A percentile compares a stretch with the other conserved stretches of the same genome.
phyloP scores from a whole-genome alignment of 202 grass and related monocot genomes.

The Setaria italica region DNA sequence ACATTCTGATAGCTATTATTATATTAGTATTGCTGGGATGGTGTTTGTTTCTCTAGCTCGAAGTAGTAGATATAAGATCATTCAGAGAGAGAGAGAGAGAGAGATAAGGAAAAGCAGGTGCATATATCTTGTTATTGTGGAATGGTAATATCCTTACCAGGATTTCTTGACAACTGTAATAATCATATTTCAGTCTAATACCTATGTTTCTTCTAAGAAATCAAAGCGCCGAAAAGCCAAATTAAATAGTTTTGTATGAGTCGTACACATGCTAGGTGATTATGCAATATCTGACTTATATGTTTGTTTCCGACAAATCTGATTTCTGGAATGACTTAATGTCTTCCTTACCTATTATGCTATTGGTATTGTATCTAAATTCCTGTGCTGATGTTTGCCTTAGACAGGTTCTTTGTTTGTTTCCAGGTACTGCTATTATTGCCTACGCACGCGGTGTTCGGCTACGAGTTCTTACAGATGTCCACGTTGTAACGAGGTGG shows the following conservation, averaged over 20 bases:
- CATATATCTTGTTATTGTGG: background rate
- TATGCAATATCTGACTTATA: background rate
- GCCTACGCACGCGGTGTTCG: conserved; percentile 78
- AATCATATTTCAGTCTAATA: background rate
- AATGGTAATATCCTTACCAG: background rate
- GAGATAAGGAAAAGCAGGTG: background rate
- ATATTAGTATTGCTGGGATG: background rate
- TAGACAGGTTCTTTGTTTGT: conserved; percentile 13
- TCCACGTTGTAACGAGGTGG: conserved; percentile 67
- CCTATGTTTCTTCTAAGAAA: background rate
- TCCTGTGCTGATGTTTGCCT: background rate
- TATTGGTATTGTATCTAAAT: background rate
- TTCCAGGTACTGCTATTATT: conserved; percentile 96
- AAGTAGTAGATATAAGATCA: background rate
- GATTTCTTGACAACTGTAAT: background rate
- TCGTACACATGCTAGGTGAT: background rate
- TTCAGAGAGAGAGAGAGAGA: background rate
- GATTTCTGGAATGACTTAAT: background rate
- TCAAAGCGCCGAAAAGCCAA: background rate
- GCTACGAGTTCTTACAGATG: conserved; percentile 71
- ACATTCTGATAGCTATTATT: background rate
- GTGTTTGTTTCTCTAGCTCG: background rate
- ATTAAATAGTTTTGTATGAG: background rate
- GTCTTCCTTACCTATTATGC: background rate
- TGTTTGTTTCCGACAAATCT: background rate